Evolutionary conservation across 2,329 filamentous ascomycete genomes (phyloP).

Genomic region (Fusarium transvaalense): DNA sequence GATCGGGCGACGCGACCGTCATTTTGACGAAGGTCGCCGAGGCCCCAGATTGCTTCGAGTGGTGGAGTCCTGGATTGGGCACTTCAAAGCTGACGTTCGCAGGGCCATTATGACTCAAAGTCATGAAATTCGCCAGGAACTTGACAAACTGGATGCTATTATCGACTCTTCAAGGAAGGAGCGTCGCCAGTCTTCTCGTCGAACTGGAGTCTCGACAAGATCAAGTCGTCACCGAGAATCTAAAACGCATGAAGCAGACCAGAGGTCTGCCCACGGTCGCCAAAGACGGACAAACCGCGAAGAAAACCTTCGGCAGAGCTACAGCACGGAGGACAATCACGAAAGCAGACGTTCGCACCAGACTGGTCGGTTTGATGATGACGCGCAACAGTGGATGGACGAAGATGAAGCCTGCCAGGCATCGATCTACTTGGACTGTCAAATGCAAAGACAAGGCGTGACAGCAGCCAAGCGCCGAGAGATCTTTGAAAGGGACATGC

Average conservation of each 20-base stretch:
- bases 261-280: not conserved
- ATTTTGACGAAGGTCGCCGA: constrained; percentile 30
- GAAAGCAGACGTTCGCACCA: not conserved
- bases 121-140: constrained; percentile 18
- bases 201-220: not conserved
- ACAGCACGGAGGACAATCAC: too few species aligned
- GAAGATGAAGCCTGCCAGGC: constrained; percentile 12
- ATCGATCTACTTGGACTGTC: constrained; percentile 34
- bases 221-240: not conserved
- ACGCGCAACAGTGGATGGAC: constrained; percentile 5
- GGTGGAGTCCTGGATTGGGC: constrained; percentile 60
- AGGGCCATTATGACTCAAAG: constrained; percentile 25
- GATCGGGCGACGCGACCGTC: constrained; percentile 51
- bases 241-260: not conserved
- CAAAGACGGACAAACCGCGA: not conserved
- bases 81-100: constrained; percentile 42
- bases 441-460: constrained; percentile 26
- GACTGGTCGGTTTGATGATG: not conserved
- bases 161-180: constrained; percentile 11
- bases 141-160: constrained; percentile 9
- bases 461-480: constrained; percentile 20
- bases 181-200: not conserved
- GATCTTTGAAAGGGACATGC: constrained; percentile 25
- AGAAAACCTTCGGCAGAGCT: not conserved
- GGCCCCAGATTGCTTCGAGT: constrained; percentile 56